phyloP scores from a whole-genome alignment of 208 protist species.

The Wallacemonas sp. region DNA sequence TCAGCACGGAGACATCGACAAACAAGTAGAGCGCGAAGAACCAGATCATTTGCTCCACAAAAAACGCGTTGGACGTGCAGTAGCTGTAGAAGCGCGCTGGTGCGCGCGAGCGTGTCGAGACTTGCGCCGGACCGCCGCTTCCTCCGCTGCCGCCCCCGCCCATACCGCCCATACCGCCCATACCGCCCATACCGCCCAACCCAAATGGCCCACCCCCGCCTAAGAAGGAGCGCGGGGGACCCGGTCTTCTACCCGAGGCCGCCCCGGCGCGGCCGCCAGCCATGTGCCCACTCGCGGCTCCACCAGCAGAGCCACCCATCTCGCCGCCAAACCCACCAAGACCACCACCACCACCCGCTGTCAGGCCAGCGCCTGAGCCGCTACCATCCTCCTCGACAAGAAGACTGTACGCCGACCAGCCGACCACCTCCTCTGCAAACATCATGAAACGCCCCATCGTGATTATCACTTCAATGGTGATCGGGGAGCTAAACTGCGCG shows the following conservation, averaged over 20 bases:
- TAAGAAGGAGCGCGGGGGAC: not conserved
- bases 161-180: not conserved
- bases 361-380: slow-evolving; percentile 6
- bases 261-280: not conserved
- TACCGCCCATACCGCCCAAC: not conserved
- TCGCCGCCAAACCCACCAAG: not conserved
- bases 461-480: slow-evolving; percentile 34
- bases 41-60: slow-evolving; percentile 38
- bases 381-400: slow-evolving; percentile 16
- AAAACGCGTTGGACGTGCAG: slow-evolving; percentile 36
- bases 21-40: slow-evolving; percentile 20
- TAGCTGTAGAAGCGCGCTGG: slow-evolving; percentile 23
- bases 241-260: not conserved
- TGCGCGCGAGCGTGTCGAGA: slow-evolving; percentile 4
- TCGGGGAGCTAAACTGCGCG: slow-evolving; percentile 30
- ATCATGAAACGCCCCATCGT: slow-evolving; percentile 31
- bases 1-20: slow-evolving; percentile 25
- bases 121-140: not conserved
- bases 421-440: slow-evolving; percentile 18
- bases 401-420: slow-evolving; percentile 20
- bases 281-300: not conserved
- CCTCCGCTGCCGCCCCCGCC: not conserved
- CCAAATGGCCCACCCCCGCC: not conserved
- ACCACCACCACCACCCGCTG: not conserved
- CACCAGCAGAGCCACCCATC: not conserved